These are phyloP conservation scores for Alternaria rosae DNA, from an alignment of 2,329 filamentous ascomycete genomes.

Conservation along the genomic window DNA sequence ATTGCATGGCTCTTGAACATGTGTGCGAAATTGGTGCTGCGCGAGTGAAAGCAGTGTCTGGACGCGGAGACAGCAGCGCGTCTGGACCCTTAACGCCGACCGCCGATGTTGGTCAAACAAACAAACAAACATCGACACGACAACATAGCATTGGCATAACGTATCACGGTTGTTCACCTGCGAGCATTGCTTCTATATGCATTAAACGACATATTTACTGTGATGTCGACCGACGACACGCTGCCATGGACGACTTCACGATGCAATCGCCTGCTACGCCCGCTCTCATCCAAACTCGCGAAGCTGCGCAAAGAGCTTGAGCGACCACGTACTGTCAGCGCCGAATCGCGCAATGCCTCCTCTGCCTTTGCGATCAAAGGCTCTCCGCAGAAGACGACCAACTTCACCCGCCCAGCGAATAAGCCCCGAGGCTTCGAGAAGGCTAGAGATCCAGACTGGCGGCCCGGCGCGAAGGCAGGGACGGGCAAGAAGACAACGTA, in stretches of 20 bases:
- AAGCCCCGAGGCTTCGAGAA: slow-evolving; percentile 46
- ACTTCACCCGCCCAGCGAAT: slow-evolving; percentile 34
- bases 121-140: slow-evolving; percentile 7
- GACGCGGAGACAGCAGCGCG: slow-evolving; percentile 2
- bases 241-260: slow-evolving; percentile 53
- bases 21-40: neutral
- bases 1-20: neutral
- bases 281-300: slow-evolving; percentile 51
- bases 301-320: slow-evolving; percentile 48
- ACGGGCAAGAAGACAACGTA: slow-evolving; percentile 46
- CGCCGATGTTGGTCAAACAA: slow-evolving; percentile 30
- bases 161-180: neutral
- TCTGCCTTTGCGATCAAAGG: slow-evolving; percentile 34
- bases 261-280: slow-evolving; percentile 54
- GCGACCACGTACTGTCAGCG: slow-evolving; percentile 23
- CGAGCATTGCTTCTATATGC: slow-evolving; percentile 17
- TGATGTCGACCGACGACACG: slow-evolving; percentile 42
- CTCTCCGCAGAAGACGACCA: slow-evolving; percentile 35
- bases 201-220: slow-evolving; percentile 28
- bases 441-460: slow-evolving; percentile 47
- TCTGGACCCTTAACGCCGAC: slow-evolving; percentile 21
- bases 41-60: neutral
- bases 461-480: slow-evolving; percentile 33
- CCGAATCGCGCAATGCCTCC: slow-evolving; percentile 32
- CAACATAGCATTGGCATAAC: slow-evolving; percentile 14